Percentiles rank a stretch among this genome's conserved stretches.
Evolutionary conservation across 805 yeast genomes (phyloP).

Genomic region (Grigorovia humatica): DNA sequence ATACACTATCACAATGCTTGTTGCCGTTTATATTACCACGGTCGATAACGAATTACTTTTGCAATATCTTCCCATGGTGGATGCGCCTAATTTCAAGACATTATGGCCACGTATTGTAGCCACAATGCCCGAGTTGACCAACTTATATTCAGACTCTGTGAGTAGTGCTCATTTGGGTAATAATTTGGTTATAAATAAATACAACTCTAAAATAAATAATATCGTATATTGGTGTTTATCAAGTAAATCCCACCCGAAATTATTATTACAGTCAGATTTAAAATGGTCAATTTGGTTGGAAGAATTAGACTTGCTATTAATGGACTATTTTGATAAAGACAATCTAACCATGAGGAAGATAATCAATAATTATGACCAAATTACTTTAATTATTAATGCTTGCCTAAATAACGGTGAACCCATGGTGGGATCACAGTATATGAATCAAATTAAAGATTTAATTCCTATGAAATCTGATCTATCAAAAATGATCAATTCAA

Average conservation of each 20-base stretch:
- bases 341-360: constrained; percentile 50
- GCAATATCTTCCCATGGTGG: constrained; percentile 21
- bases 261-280: neutral
- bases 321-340: constrained; percentile 44
- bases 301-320: constrained; percentile 40
- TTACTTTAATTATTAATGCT: constrained; percentile 62
- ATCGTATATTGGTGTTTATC: constrained; percentile 28
- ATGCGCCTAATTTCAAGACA: constrained; percentile 20
- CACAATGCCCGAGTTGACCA: constrained; percentile 11
- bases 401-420: constrained; percentile 75
- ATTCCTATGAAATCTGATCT: constrained; percentile 43
- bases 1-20: constrained; percentile 11
- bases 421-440: constrained; percentile 51
- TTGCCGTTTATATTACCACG: constrained; percentile 25
- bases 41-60: constrained; percentile 16
- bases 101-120: constrained; percentile 17
- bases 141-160: neutral
- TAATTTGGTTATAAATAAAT: constrained; percentile 16
- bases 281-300: constrained; percentile 32
- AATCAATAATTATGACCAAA: constrained; percentile 58
- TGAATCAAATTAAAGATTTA: constrained; percentile 49
- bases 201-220: constrained; percentile 14
- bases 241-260: neutral
- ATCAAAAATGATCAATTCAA: constrained; percentile 28
- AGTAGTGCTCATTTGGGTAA: constrained; percentile 10